Base-by-base conservation (phyloP, 768 basidiomycete genomes). In the Agaricus subrufescens region DNA sequence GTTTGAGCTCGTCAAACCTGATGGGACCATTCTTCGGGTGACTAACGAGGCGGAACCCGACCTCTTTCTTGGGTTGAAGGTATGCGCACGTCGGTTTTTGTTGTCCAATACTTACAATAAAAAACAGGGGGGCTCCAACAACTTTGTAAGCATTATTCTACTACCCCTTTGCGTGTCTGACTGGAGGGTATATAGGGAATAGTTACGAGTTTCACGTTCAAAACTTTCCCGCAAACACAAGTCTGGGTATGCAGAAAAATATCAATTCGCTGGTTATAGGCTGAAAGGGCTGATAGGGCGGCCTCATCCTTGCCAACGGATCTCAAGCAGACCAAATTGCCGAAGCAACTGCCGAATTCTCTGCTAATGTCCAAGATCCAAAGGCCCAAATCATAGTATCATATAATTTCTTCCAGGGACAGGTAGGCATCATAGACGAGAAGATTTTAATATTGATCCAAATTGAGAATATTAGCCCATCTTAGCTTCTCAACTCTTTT, bases 71-170 rank as follows among this genome's bases (percentile, higher is more conserved):
- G 78, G 69, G 0, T 54, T 78, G 47, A 55, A 55, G 40, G 54
- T 55, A n/a, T 3, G 53, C 23, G 4, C 4, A 5, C 10, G 27
- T 9, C 12, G 2, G 11, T 14, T 19, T 23, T 46, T 23, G 19
- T 4, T 6, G 23, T 29, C 7, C 19, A 19, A 19, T 19, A 9
- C 25, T 23, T 23, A 29, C 19, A 46, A 23, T 46, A 7, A 26
- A 29, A 14, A 25, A 9, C 6, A 85, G 81, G 86, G 85, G 30
- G 85, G 84, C 9, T 64, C 73, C 60, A 85, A 87, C 59, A 87
- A 87, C 59, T 86, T 84, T 56, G 75, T 71, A 52, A 50, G 63
- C 54, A n/a, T 27, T 19, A 19, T 38, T 34, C 25, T 43, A 19
- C 19, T 19, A 19, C 19, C 19, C 19, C 15, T 8, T 14, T 12